Conservation (phyloP, 2,329 filamentous ascomycete species). For the Paraphaeosphaeria sporulosa region DNA sequence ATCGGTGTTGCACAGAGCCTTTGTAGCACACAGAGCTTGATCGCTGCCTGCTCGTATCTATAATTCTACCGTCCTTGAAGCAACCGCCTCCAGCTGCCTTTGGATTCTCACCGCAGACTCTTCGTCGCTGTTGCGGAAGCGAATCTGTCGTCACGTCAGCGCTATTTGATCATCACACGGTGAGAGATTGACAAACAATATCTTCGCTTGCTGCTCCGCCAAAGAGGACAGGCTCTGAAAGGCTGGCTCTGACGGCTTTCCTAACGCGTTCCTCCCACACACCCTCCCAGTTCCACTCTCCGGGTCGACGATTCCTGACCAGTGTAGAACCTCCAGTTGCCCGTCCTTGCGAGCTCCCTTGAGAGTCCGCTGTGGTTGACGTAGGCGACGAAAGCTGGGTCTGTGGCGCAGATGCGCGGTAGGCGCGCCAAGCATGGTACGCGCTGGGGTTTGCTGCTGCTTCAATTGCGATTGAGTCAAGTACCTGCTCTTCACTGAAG, state of each 20-base stretch:
- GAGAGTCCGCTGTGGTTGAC: conserved; percentile 37
- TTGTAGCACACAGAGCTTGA: background rate
- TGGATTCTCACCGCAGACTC: conserved; percentile 45
- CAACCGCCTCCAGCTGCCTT: conserved; percentile 31
- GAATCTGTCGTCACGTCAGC: conserved; percentile 41
- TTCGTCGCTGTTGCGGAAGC: conserved; percentile 46
- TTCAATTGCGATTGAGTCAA: conserved; percentile 81
- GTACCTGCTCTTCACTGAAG: conserved; percentile 78
- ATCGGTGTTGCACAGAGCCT: no score
- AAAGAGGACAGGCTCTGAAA: conserved; percentile 81
- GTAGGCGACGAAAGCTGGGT: conserved; percentile 26
- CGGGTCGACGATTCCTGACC: conserved; percentile 68
- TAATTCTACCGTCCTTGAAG: conserved; percentile 22
- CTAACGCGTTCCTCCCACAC: conserved; percentile 93
- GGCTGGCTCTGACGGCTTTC: conserved; percentile 77
- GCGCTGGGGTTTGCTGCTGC: conserved; percentile 89
- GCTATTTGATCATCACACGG: background rate
- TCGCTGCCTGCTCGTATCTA: background rate
- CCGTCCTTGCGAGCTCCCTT: conserved; percentile 17
- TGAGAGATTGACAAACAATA: conserved; percentile 60
- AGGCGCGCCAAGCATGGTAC: conserved; percentile 90
- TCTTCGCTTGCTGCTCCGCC: conserved; percentile 73
- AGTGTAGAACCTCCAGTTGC: conserved; percentile 31
- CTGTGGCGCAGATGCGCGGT: conserved; percentile 60
- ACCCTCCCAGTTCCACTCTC: conserved; percentile 97